A percentile compares a stretch with the other conserved stretches of the same genome.
These are phyloP conservation scores for Aspergillus flavus DNA, from an alignment of 2,329 filamentous ascomycete species.

Conservation along the genomic window DNA sequence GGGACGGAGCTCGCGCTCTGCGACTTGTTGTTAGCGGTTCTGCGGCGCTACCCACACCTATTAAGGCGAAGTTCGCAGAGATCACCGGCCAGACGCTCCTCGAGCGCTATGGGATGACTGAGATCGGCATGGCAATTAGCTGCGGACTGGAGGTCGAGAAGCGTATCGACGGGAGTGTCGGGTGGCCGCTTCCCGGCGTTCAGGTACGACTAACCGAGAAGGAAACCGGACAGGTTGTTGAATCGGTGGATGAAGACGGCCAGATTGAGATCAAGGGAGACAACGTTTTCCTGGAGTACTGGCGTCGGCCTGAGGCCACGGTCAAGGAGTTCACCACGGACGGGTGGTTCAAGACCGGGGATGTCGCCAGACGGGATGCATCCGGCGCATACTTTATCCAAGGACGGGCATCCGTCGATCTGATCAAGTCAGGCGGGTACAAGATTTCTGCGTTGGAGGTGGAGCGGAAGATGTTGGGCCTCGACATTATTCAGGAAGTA, in stretches of 20 bases:
- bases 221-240: conserved; percentile 37
- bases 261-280: conserved; percentile 48
- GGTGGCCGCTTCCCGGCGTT: conserved; percentile 51
- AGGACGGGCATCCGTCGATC: conserved; percentile 55
- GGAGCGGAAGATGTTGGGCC: conserved; percentile 54
- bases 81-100: conserved; percentile 48
- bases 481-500: conserved; percentile 54
- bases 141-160: conserved; percentile 44
- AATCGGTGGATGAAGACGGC: conserved; percentile 39
- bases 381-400: conserved; percentile 55
- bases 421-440: conserved; percentile 60
- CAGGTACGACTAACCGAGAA: conserved; percentile 50
- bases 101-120: conserved; percentile 54
- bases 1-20: conserved; percentile 36
- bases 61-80: conserved; percentile 43
- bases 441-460: conserved; percentile 59
- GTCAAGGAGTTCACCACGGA: conserved; percentile 49
- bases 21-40: conserved; percentile 47
- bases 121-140: conserved; percentile 53
- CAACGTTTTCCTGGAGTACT: conserved; percentile 48
- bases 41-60: conserved; percentile 46
- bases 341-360: conserved; percentile 55
- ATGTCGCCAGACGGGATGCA: conserved; percentile 42
- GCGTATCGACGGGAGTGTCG: conserved; percentile 52
- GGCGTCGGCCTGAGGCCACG: conserved; percentile 49